Evolutionary conservation across 169 alveolate genomes (phyloP).

Genomic region (Babesia sp.): DNA sequence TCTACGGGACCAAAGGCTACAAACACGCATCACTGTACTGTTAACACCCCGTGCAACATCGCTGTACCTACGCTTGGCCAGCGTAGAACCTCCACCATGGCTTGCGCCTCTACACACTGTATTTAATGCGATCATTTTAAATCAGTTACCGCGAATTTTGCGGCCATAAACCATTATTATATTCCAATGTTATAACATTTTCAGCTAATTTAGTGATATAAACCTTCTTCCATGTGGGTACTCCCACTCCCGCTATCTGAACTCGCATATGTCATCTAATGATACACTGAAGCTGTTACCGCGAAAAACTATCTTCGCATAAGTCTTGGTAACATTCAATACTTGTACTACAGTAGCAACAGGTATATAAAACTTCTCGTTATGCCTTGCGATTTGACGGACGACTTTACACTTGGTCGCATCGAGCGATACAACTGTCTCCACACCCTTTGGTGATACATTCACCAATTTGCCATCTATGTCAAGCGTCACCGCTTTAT

Average conservation of each 20-base stretch:
- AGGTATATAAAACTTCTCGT: slow-evolving; percentile 27
- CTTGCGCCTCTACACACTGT: slow-evolving; percentile 34
- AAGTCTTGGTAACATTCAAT: neutral
- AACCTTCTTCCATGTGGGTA: neutral
- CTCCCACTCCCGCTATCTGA: slow-evolving; percentile 1
- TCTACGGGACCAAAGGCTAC: slow-evolving; percentile 32
- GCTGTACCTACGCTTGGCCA: neutral
- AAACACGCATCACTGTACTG: slow-evolving; percentile 2
- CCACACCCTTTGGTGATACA: slow-evolving; percentile 8
- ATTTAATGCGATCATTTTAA: neutral
- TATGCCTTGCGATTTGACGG: slow-evolving; percentile 22
- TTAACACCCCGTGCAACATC: neutral
- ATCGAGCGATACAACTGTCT: slow-evolving; percentile 41
- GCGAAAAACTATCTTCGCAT: slow-evolving; percentile 33
- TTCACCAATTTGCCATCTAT: neutral
- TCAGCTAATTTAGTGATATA: neutral
- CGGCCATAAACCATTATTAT: too few relatives aligned
- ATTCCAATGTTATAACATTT: too few relatives aligned
- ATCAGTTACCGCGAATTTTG: neutral
- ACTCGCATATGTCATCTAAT: slow-evolving; percentile 48
- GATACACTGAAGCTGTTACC: slow-evolving; percentile 22
- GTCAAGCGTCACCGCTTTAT: slow-evolving; percentile 1
- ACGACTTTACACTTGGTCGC: slow-evolving; percentile 47
- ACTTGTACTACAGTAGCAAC: slow-evolving; percentile 48
- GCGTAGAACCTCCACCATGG: neutral